Evolutionary conservation across 345 rosid genomes (phyloP), one percentile per base, ranked within the genome.

Genomic region (Rhodomyrtus tomentosa): DNA sequence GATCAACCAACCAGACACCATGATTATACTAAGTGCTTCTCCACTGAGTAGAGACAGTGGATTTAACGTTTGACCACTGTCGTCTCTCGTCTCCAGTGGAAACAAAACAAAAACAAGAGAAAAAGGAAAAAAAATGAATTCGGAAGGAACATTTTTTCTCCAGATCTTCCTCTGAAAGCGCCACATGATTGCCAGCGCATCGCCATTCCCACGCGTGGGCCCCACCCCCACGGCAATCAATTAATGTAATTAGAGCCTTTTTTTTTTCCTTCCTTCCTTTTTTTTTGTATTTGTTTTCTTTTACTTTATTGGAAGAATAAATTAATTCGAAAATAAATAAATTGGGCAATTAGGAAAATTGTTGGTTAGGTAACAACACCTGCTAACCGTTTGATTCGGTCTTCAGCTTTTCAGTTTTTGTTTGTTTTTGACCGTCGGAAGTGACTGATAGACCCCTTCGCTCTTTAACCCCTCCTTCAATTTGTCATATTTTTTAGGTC

Each of bases 161-260:
- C 83, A 73, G 84, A 91, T 86, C 76, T 45, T 49, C 50, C 45
- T 4, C 45, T 48, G 86, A 84, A 87, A 81, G 83, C 27, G 55
- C 81, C 90, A 88, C 89, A 83, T 85, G 85, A 72, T 84, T 89
- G 87, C 87, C 88, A 85, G 89, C 88, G 76, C 50, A 55, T 20
- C 51, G 42, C 52, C 55, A 83, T 36, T 42, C 81, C 6, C 6
- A 18, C 82, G 29, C 53, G 72, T 81, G 88, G 91, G 82, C 83
- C 90, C 90, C 85, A n/a, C n/a, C 12, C 50, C 18, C 59, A 1
- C 29, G 80, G 16, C 8, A 3, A 22, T 8, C 20, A 62, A 68
- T 68, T 36, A 68, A 68, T 62, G n/a, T 29, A 62, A 62, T 62
- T 62, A 32, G 22, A 16, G 3, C 74, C 11, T 0, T 10, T 6